Evolutionary conservation across 2,329 filamentous ascomycete genomes (phyloP), one percentile per base, ranked within the genome.

Genomic region (Fusarium paranaense): DNA sequence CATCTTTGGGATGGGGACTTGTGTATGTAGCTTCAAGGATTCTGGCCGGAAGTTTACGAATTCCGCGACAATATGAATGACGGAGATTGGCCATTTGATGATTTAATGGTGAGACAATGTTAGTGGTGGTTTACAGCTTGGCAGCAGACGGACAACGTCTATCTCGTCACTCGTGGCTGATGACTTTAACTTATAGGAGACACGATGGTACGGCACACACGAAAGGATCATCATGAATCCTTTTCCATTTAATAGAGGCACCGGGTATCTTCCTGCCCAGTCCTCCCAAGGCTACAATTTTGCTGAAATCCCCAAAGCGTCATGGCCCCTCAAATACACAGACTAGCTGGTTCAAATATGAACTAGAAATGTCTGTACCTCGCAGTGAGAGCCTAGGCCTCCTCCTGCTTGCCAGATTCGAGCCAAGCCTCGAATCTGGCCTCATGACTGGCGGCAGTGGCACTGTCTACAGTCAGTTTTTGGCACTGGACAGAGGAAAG

Each of bases 381-480:
- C 22, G 8, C 9, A 11, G 5, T 14, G 14, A 20, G 16, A 16
- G 8, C 16, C 59, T 30, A 45, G 10, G 33, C 18, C 25, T 63
- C 40, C 14, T 38, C 20, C 4, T n/a, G 14, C 22, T 62, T 38
- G 11, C 25, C 27, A 7, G 45, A n/a, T 10, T 45, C 42, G 11
- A 73, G 14, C 73, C 76, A 78, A 5, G 62, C 32, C n/a, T 66
- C 57, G 32, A 75, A 78, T 25, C 57, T 52, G 8, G 18, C 30
- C 2, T 73, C 65, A 4, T 66, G 16, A n/a, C 52, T 40, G 25
- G 58, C 30, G 52, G 71, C 58, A 14, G 75, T 72, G 50, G 64
- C 62, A 47, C 77, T 78, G 18, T 22, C 27, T 18, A 6, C 9
- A 25, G 47, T 78, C 22, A 78, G 65, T 25, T 14, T n/a, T 2